phyloP scores from a whole-genome alignment of 495 filamentous ascomycete species.

The Aspergillus heteromorphus region DNA sequence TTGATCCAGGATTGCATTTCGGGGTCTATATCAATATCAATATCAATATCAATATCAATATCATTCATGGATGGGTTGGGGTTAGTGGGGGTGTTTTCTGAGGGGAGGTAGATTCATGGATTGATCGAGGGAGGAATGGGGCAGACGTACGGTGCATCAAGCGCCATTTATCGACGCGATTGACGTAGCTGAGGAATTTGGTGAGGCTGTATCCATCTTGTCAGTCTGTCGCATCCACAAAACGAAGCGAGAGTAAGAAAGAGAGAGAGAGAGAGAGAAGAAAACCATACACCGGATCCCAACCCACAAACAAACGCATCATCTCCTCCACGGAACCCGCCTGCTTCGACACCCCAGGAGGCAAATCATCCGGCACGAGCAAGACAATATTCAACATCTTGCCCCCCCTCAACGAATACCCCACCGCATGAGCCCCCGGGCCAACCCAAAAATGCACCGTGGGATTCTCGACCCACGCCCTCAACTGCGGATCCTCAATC shows the following conservation, averaged over 20 bases:
- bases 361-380: slow-evolving; percentile 64
- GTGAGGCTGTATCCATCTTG: no score
- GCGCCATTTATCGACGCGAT: slow-evolving; percentile 54
- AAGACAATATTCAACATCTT: slow-evolving; percentile 64
- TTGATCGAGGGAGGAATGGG: background rate
- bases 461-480: slow-evolving; percentile 46
- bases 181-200: slow-evolving; percentile 30
- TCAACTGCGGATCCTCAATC: slow-evolving; percentile 42
- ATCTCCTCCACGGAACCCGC: slow-evolving; percentile 61
- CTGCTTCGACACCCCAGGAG: slow-evolving; percentile 47
- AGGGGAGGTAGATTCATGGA: no score
- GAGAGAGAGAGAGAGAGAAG: background rate
- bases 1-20: slow-evolving; percentile 38
- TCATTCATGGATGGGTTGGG: no score
- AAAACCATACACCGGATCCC: slow-evolving; percentile 47
- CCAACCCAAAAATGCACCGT: slow-evolving; percentile 69
- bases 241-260: no score
- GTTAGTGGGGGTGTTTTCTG: background rate
- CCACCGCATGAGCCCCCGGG: slow-evolving; percentile 57
- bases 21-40: slow-evolving; percentile 23
- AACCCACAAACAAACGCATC: slow-evolving; percentile 52
- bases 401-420: slow-evolving; percentile 58
- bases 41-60: no score
- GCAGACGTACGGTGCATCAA: slow-evolving; percentile 50
- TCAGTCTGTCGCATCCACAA: no score